Evolutionary conservation across 2,329 filamentous ascomycete species (phyloP).

Genomic region (Emmonsiellopsis sp.): DNA sequence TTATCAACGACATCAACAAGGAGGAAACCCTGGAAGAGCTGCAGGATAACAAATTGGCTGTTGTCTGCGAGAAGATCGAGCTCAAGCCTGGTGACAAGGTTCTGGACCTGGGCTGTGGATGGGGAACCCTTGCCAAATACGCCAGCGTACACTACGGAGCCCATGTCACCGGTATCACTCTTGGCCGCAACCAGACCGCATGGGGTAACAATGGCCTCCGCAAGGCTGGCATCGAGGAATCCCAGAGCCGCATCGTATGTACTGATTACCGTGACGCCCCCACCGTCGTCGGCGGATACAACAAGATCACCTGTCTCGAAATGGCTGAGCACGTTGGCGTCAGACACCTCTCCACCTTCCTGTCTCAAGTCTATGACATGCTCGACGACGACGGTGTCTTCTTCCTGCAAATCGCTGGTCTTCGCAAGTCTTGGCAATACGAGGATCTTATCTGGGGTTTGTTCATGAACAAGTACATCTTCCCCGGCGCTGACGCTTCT

Average conservation of each 20-base stretch:
- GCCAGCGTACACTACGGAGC: slow-evolving; percentile 88
- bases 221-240: slow-evolving; percentile 70
- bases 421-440: slow-evolving; percentile 93
- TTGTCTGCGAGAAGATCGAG: slow-evolving; percentile 93
- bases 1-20: slow-evolving; percentile 77
- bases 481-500: slow-evolving; percentile 92
- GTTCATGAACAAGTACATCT: slow-evolving; percentile 99
- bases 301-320: slow-evolving; percentile 95
- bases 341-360: slow-evolving; percentile 71
- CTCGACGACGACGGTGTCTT: slow-evolving; percentile 92
- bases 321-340: slow-evolving; percentile 99
- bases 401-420: slow-evolving; percentile 90
- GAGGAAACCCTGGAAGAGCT: slow-evolving; percentile 92
- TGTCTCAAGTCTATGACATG: slow-evolving; percentile 86
- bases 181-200: slow-evolving; percentile 90
- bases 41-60: slow-evolving; percentile 92
- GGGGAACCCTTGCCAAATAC: slow-evolving; percentile 92
- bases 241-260: slow-evolving; percentile 86
- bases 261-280: slow-evolving; percentile 96
- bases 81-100: slow-evolving; percentile 71
- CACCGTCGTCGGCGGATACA: slow-evolving; percentile 65
- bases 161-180: slow-evolving; percentile 77
- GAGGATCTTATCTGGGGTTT: slow-evolving; percentile 97
- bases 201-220: slow-evolving; percentile 91
- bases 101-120: slow-evolving; percentile 94